These are phyloP conservation scores for Coemansia sp. DNA, from an alignment of 192 early-diverging fungal genomes.

Conservation along the genomic window DNA sequence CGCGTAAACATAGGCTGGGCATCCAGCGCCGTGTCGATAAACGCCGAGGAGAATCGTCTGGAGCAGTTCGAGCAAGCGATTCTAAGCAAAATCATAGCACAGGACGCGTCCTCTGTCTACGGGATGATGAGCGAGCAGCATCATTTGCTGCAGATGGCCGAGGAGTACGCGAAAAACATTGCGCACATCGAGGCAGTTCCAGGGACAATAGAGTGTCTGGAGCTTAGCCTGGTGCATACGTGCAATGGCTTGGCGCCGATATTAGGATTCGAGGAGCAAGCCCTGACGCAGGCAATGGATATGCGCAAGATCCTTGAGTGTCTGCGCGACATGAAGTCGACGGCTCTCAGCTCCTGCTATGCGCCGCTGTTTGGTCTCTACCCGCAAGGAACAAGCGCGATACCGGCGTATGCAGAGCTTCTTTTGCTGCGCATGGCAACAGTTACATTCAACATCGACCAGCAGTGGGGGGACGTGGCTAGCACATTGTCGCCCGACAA, in stretches of 20 bases:
- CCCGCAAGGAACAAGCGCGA: constrained; percentile 11
- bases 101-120: constrained; percentile 46
- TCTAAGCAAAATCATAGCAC: constrained; percentile 30
- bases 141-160: constrained; percentile 30
- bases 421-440: constrained; percentile 40
- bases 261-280: constrained; percentile 38
- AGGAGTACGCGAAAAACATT: constrained; percentile 11
- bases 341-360: constrained; percentile 22
- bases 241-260: constrained; percentile 47
- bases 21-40: neutral
- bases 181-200: constrained; percentile 8
- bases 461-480: constrained; percentile 26
- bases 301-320: constrained; percentile 40
- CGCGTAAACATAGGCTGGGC: constrained; percentile 12
- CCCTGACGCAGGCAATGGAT: constrained; percentile 44
- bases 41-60: constrained; percentile 29
- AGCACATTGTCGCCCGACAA: constrained; percentile 17
- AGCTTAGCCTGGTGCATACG: constrained; percentile 23
- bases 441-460: constrained; percentile 32
- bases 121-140: constrained; percentile 52
- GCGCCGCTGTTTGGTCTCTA: constrained; percentile 32
- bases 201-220: constrained; percentile 17
- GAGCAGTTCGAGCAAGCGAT: constrained; percentile 39
- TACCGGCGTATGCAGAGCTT: constrained; percentile 24
- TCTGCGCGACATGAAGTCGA: constrained; percentile 36